Evolutionary conservation across 2,329 filamentous ascomycete species (phyloP), one percentile per base, ranked within the genome.

Genomic region (Tolypocladium album): DNA sequence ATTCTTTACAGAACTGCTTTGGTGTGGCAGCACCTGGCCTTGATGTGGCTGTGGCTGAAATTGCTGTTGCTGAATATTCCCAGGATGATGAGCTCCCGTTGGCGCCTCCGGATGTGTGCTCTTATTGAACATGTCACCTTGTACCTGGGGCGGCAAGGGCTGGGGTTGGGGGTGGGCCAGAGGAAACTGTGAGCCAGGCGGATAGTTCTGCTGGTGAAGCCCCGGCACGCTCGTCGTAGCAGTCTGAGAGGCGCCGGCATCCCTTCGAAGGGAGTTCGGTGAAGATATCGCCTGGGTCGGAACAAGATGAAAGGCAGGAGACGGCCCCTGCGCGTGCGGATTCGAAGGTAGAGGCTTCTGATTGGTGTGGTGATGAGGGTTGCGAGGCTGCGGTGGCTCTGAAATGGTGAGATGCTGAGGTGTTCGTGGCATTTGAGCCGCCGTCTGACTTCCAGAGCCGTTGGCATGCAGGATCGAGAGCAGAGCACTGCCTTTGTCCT

Each of bases 321-420:
- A 72, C 6, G 70, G 69, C 43, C 70, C 72, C 8, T 69, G 66
- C 24, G 64, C 62, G 55, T 64, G 65, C 3, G 66, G 64, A 3
- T 57, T 20, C 12, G 24, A 20, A 55, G 64, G 64, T 13, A 79
- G 77, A 20, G 80, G 70, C 24, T 76, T 76, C 36, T 79, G 79
- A 47, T 73, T 69, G 17, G 80, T 76, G 57, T 82, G 79, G 60
- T 82, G 79, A 67, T 86, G 84, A 8, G 85, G 84, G 50, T 81
- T 83, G 47, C 74, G 76, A 17, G 85, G 83, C 67, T 82, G 79
- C 36, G 79, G 69, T 27, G 79, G 76, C 34, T 81, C 77, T 6
- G 71, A 69, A 57, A 77, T 72, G 22, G 77, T 75, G 62, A 84
- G 81, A 17, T 88, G 82, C 39, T 82, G 70, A 11, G 84, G 81